Conservation (phyloP, 345 rosid species). For the Eucalyptus virginea region DNA sequence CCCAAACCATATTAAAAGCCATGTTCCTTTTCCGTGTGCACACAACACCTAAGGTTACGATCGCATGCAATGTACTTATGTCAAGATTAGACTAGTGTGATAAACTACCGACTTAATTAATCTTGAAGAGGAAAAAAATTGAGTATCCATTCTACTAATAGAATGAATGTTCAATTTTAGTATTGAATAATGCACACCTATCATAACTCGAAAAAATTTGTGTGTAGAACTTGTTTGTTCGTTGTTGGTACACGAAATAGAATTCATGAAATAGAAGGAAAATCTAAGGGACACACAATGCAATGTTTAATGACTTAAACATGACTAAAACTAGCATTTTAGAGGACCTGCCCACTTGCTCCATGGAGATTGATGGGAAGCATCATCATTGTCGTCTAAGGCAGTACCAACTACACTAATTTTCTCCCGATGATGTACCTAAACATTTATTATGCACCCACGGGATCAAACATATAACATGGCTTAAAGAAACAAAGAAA, state of each 20-base stretch:
- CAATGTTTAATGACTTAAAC: not conserved
- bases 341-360: not conserved
- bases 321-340: not conserved
- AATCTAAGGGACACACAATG: not conserved
- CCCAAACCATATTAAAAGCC: not conserved
- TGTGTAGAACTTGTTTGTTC: not conserved
- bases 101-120: not conserved
- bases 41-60: not conserved
- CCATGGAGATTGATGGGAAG: not conserved
- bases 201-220: not conserved
- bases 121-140: not conserved
- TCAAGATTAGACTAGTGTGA: not conserved
- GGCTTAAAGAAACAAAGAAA: not conserved
- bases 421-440: not conserved
- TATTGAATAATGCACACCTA: not conserved
- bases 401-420: not conserved
- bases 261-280: not conserved
- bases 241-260: not conserved
- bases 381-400: not conserved
- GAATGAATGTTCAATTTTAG: too few species aligned
- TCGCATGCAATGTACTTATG: not conserved
- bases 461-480: not conserved
- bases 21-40: not conserved
- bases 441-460: not conserved
- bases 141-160: not conserved